phyloP scores from a whole-genome alignment of 2,329 filamentous ascomycete species.

The Ophiognomonia clavigignenti-juglandacearum region DNA sequence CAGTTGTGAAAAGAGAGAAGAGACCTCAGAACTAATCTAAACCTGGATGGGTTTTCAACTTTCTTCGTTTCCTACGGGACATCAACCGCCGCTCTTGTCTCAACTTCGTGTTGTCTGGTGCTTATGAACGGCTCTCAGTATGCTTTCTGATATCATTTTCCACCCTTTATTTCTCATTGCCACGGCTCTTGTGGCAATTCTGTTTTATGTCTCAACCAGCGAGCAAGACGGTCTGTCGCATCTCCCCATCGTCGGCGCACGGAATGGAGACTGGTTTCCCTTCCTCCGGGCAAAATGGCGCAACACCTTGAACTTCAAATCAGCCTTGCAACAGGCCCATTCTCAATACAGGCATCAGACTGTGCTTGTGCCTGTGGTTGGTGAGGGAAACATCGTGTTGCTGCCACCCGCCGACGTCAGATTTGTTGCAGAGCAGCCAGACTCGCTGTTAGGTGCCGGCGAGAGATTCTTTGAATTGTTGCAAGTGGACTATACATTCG shows the following conservation, averaged over 20 bases:
- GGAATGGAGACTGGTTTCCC: slow-evolving; percentile 28
- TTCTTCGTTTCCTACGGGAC: no score
- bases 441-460: slow-evolving; percentile 22
- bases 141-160: no score
- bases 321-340: slow-evolving; percentile 21
- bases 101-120: no score
- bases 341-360: slow-evolving; percentile 19
- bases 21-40: no score
- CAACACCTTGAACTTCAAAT: slow-evolving; percentile 24
- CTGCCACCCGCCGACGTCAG: slow-evolving; percentile 24
- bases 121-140: no score
- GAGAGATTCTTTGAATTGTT: slow-evolving; percentile 17
- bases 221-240: no score
- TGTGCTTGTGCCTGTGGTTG: slow-evolving; percentile 22
- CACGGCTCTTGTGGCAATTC: no score
- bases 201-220: no score
- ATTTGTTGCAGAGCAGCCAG: slow-evolving; percentile 25
- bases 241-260: slow-evolving; percentile 25
- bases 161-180: no score
- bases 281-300: slow-evolving; percentile 24
- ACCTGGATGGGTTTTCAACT: no score
- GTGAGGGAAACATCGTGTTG: slow-evolving; percentile 20
- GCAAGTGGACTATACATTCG: slow-evolving; percentile 23
- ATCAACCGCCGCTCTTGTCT: no score
- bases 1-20: no score